Evolutionary conservation across 2,329 filamentous ascomycete species (phyloP), one percentile per base, ranked within the genome.

Genomic region (Beauveria australis): DNA sequence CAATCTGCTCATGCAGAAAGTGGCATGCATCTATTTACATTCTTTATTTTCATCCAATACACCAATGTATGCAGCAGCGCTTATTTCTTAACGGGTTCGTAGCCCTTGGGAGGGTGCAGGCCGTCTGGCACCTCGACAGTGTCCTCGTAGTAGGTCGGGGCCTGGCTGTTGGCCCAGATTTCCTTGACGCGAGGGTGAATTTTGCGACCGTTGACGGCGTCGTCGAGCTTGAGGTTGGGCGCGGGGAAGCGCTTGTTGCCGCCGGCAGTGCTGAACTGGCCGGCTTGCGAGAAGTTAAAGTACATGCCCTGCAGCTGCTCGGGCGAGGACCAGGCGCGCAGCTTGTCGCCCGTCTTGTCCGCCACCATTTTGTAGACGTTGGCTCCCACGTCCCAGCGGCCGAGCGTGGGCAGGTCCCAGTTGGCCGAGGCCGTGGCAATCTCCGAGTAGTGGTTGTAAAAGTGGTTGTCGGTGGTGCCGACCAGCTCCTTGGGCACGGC

Each of bases 361-460:
- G 83, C 85, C 3, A 89, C 85, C 24, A 83, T 61, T 30, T 79
- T 67, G 71, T 84, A 86, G n/a, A 90, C 81, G 69, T 90, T 90
- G 68, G 87, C 87, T 55, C 85, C 86, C 18, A 87, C 86, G 67
- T 91, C 88, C 78, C 81, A 89, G 62, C 88, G 84, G 12, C 87
- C 88, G 2, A 91, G 83, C 0, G 85, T 88, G 63, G 83, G 80
- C 9, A 90, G 80, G 64, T 77, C 79, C 86, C 87, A 90, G 78
- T 90, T 91, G 61, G 85, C 85, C 61, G 81, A 75, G 10, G 88
- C 81, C 19, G 86, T 85, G n/a, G 87, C 75, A 64, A 90, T 80
- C 66, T 82, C 78, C 9, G 83, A 87, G 78, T 89, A 90, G 76
- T 90, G 88, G 71, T 86, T 86, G 76, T 90, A 90, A 73, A 84